Conservation (phyloP, 768 basidiomycete genomes). For the Collybiopsis confluens region DNA sequence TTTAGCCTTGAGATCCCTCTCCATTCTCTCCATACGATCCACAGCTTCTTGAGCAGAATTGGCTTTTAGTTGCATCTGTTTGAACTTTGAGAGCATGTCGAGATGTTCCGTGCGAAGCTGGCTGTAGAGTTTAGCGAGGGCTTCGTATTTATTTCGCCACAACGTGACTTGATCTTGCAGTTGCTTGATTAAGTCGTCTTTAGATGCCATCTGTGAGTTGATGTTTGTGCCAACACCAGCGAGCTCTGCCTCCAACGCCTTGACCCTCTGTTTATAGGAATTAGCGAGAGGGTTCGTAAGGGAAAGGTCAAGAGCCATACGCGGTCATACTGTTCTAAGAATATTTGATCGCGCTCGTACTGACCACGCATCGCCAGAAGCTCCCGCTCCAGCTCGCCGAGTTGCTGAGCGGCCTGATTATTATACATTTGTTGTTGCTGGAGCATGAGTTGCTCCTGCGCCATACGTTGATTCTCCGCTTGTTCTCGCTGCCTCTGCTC, state of each 20-base stretch:
- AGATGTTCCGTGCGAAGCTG: conserved; percentile 96
- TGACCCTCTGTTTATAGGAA: conserved; percentile 66
- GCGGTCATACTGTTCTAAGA: conserved; percentile 95
- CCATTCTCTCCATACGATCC: conserved; percentile 98
- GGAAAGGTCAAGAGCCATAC: conserved; percentile 40
- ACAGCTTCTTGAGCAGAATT: conserved; percentile 98
- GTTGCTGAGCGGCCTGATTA: conserved; percentile 71
- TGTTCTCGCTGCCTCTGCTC: conserved; percentile 86
- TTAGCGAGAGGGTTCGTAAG: not conserved
- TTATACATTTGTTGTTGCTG: conserved; percentile 80
- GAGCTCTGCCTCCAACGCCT: conserved; percentile 90
- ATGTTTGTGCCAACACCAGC: conserved; percentile 70
- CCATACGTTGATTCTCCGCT: conserved; percentile 80
- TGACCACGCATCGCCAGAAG: conserved; percentile 92
- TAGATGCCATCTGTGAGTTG: conserved; percentile 80
- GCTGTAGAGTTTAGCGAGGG: conserved; percentile 96
- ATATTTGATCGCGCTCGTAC: conserved; percentile 95
- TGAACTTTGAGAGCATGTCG: conserved; percentile 95
- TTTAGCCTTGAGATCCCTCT: conserved; percentile 96
- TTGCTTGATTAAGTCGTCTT: conserved; percentile 93
- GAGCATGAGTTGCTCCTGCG: conserved; percentile 84
- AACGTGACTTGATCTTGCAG: conserved; percentile 94
- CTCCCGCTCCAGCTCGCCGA: conserved; percentile 83
- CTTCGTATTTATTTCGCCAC: conserved; percentile 99
- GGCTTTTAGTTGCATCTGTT: conserved; percentile 95